A percentile compares a stretch with the other conserved stretches of the same genome.
These are phyloP conservation scores for Scedosporium aurantiacum DNA, from an alignment of 2,329 filamentous ascomycete species.

Conservation along the genomic window DNA sequence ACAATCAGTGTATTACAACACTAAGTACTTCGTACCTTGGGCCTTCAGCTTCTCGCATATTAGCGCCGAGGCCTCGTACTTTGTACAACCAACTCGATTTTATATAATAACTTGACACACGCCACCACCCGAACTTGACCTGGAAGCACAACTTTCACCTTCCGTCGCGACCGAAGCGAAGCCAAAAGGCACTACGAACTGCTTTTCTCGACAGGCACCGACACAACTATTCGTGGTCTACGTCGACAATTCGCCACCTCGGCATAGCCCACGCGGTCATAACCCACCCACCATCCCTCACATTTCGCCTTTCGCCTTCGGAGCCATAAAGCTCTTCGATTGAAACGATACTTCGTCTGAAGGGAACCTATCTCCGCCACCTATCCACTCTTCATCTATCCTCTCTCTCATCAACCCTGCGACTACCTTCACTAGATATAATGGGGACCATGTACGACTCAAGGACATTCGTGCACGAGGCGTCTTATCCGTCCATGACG, in stretches of 20 bases:
- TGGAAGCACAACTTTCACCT: too few relatives aligned
- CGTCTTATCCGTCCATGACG: constrained; percentile 33
- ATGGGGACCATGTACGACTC: constrained; percentile 44
- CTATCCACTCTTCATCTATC: neutral
- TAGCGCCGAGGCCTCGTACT: too few relatives aligned
- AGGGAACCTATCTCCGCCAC: neutral
- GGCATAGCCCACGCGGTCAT: neutral
- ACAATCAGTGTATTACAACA: too few relatives aligned
- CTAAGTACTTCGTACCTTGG: too few relatives aligned
- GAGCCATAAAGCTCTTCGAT: neutral
- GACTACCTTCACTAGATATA: constrained; percentile 9
- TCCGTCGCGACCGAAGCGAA: neutral
- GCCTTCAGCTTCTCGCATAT: too few relatives aligned
- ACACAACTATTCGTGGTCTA: neutral
- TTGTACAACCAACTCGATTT: too few relatives aligned
- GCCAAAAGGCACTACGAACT: neutral
- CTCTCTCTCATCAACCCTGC: neutral
- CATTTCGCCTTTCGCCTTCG: neutral
- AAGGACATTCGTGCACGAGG: constrained; percentile 36
- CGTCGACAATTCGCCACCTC: neutral
- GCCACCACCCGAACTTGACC: too few relatives aligned
- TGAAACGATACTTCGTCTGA: neutral
- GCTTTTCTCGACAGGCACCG: neutral
- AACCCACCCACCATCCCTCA: neutral
- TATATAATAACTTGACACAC: too few relatives aligned